Evolutionary conservation across 2,329 filamentous ascomycete genomes (phyloP).

Genomic region (Aspergillus aculeatinus): DNA sequence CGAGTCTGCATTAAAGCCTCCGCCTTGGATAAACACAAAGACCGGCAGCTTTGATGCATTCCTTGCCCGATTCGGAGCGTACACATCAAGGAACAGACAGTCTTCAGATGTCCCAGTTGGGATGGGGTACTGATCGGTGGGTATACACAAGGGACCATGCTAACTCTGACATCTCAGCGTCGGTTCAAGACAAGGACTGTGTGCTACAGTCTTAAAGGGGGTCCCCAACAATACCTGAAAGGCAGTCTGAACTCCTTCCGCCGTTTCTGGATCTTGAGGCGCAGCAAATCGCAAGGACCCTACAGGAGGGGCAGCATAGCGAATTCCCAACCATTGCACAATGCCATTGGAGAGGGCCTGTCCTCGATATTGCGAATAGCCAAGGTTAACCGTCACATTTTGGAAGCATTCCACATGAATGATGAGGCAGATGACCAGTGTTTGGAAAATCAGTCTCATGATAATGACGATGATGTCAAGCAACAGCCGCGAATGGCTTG

Average conservation of each 20-base stretch:
- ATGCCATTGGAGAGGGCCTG: slow-evolving; percentile 56
- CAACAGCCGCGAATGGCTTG: not conserved
- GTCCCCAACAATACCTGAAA: slow-evolving; percentile 45
- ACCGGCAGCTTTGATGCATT: slow-evolving; percentile 54
- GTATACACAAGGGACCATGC: slow-evolving; percentile 60
- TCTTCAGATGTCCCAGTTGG: slow-evolving; percentile 49
- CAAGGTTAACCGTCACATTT: slow-evolving; percentile 56
- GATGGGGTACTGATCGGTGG: slow-evolving; percentile 64
- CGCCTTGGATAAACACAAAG: slow-evolving; percentile 61
- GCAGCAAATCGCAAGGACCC: slow-evolving; percentile 65
- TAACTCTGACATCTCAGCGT: slow-evolving; percentile 20
- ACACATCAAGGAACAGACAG: slow-evolving; percentile 46
- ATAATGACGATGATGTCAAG: not conserved
- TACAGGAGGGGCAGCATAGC: slow-evolving; percentile 69
- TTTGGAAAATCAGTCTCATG: slow-evolving; percentile 5
- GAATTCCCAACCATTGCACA: slow-evolving; percentile 71
- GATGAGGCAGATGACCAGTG: slow-evolving; percentile 15
- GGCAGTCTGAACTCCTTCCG: slow-evolving; percentile 53
- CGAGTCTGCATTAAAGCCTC: slow-evolving; percentile 61
- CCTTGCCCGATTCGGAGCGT: slow-evolving; percentile 34
- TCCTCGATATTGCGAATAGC: slow-evolving; percentile 67
- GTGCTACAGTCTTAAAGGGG: not conserved
- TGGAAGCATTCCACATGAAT: slow-evolving; percentile 24
- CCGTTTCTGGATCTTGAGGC: slow-evolving; percentile 60
- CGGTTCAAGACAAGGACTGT: not conserved